Percentiles rank a stretch among this genome's conserved stretches.
These are phyloP conservation scores for Buddleja alternifolia DNA, from an alignment of 257 asterid species.

Conservation along the genomic window DNA sequence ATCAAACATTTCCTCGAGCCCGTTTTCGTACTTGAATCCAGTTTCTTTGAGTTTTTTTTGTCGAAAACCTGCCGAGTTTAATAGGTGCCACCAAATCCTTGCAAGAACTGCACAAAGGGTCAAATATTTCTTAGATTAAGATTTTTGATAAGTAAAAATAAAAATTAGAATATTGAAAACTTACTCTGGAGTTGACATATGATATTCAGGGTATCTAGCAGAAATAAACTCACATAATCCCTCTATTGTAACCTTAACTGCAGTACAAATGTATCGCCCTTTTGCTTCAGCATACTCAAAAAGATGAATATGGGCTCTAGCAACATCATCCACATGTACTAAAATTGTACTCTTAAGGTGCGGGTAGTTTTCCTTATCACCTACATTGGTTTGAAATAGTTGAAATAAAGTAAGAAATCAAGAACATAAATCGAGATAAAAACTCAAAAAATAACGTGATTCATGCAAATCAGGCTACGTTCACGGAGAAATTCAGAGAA, in stretches of 20 bases:
- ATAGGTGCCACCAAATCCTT: constrained; percentile 32
- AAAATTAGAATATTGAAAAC: not conserved
- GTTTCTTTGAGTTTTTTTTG: constrained; percentile 49
- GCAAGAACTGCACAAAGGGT: constrained; percentile 35
- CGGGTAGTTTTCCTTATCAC: constrained; percentile 27
- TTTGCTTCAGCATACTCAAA: constrained; percentile 51
- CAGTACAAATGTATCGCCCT: constrained; percentile 57
- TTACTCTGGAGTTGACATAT: constrained; percentile 56
- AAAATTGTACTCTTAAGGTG: constrained; percentile 17
- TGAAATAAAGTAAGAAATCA: no score
- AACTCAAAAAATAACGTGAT: no score
- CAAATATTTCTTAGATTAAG: not conserved
- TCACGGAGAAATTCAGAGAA: no score
- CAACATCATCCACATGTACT: constrained; percentile 63
- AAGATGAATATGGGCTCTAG: constrained; percentile 58
- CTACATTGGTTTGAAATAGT: constrained; percentile 18
- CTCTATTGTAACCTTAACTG: constrained; percentile 31
- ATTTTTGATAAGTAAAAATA: not conserved
- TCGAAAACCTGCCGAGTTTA: constrained; percentile 42
- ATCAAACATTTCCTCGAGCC: constrained; percentile 62
- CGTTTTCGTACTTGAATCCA: constrained; percentile 56
- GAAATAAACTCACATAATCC: constrained; percentile 41
- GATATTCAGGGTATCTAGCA: constrained; percentile 46
- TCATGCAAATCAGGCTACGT: no score
- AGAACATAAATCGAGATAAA: no score